Evolutionary conservation across 257 asterid genomes (phyloP).

Genomic region (Jacaranda mimosifolia): DNA sequence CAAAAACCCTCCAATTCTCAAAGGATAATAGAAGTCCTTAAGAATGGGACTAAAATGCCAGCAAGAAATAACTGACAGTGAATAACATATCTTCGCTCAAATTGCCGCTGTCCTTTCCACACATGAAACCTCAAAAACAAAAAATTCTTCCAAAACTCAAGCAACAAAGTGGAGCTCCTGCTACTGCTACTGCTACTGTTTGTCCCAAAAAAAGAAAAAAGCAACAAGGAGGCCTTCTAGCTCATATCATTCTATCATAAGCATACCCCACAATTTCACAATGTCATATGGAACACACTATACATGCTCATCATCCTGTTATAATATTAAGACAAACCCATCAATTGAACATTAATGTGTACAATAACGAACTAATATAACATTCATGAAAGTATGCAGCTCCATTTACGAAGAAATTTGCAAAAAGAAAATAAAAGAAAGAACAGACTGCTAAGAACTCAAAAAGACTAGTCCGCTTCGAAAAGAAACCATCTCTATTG

Average conservation of each 20-base stretch:
- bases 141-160: constrained; percentile 11
- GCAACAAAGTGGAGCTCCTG: background rate
- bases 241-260: constrained; percentile 26
- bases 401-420: background rate
- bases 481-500: constrained; percentile 4
- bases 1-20: too few relatives aligned
- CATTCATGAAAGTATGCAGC: constrained; percentile 13
- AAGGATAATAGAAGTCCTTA: background rate
- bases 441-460: background rate
- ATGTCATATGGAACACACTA: background rate
- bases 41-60: background rate
- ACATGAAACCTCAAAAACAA: constrained; percentile 9
- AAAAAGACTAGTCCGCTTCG: constrained; percentile 5
- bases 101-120: background rate
- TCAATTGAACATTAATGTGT: too few relatives aligned
- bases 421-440: background rate
- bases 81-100: background rate
- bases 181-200: too few relatives aligned
- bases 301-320: background rate
- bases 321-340: background rate
- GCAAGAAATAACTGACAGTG: background rate
- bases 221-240: constrained; percentile 14
- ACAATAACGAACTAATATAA: too few relatives aligned
- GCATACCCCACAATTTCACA: constrained; percentile 17
- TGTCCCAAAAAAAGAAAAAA: background rate